These are phyloP conservation scores for Suhomyces xylopsoci DNA, from an alignment of 805 yeast genomes.

Conservation along the genomic window DNA sequence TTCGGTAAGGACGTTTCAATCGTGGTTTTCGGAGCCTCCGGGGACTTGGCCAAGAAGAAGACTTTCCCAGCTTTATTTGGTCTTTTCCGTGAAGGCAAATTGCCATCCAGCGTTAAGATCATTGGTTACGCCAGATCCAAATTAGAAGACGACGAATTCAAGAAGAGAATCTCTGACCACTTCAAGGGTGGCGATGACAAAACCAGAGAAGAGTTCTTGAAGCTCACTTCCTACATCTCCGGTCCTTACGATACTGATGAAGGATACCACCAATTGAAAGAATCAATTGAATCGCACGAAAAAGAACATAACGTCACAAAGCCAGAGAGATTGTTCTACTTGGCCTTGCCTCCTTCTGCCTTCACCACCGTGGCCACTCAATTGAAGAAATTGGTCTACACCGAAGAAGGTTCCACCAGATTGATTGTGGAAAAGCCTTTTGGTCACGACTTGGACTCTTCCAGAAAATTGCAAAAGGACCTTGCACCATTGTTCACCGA, in stretches of 20 bases:
- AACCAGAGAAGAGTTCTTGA: slow-evolving; percentile 61
- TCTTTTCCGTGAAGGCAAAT: slow-evolving; percentile 61
- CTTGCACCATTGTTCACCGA: slow-evolving; percentile 87
- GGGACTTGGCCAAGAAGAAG: slow-evolving; percentile 93
- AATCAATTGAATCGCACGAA: slow-evolving; percentile 61
- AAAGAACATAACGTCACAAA: slow-evolving; percentile 36
- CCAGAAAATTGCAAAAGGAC: slow-evolving; percentile 70
- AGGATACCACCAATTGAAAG: slow-evolving; percentile 61
- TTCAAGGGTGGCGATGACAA: slow-evolving; percentile 50
- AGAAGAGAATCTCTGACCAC: slow-evolving; percentile 59
- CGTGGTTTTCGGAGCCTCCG: slow-evolving; percentile 92
- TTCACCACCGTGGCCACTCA: slow-evolving; percentile 76
- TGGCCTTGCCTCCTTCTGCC: slow-evolving; percentile 93
- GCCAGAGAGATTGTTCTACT: slow-evolving; percentile 82
- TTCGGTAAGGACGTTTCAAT: slow-evolving; percentile 68
- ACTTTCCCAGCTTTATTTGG: slow-evolving; percentile 88
- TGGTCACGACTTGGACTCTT: slow-evolving; percentile 83
- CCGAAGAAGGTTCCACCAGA: slow-evolving; percentile 63
- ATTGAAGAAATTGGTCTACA: slow-evolving; percentile 66
- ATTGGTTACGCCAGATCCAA: slow-evolving; percentile 92
- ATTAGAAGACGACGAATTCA: slow-evolving; percentile 63
- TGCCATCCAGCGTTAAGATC: slow-evolving; percentile 68
- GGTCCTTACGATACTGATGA: slow-evolving; percentile 81
- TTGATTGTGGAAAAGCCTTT: slow-evolving; percentile 95
- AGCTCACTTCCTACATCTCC: slow-evolving; percentile 61